Evolutionary conservation across 495 filamentous ascomycete genomes (phyloP).

Genomic region (Aspergillus steynii): DNA sequence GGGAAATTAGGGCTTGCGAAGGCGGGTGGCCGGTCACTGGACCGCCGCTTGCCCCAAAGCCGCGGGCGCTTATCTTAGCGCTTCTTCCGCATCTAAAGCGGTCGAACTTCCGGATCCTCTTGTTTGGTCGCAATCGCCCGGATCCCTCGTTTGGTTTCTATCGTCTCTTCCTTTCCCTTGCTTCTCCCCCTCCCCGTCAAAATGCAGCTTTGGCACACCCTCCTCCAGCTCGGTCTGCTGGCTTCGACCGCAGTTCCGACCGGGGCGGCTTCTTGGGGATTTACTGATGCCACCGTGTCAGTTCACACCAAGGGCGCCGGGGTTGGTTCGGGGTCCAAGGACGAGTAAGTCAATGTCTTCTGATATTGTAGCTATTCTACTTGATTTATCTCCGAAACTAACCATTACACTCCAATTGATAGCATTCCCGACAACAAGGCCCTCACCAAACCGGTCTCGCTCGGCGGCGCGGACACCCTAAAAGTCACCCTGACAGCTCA

Average conservation of each 20-base stretch:
- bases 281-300: constrained; percentile 79
- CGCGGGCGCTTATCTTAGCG: constrained; percentile 27
- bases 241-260: constrained; percentile 38
- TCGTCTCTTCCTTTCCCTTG: constrained; percentile 13
- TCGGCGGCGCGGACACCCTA: constrained; percentile 70
- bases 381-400: background rate
- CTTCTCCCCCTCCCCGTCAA: constrained; percentile 15
- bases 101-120: background rate
- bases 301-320: constrained; percentile 71
- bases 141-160: constrained; percentile 8
- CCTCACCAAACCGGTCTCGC: constrained; percentile 61
- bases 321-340: constrained; percentile 63
- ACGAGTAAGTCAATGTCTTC: constrained; percentile 57
- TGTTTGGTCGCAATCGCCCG: background rate
- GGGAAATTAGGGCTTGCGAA: constrained; percentile 39
- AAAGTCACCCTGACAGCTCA: constrained; percentile 80
- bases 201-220: constrained; percentile 46
- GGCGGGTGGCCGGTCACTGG: constrained; percentile 32
- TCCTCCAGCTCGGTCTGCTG: constrained; percentile 42
- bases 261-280: constrained; percentile 75
- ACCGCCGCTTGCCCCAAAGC: constrained; percentile 29
- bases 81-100: constrained; percentile 6
- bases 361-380: background rate
- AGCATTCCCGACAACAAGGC: constrained; percentile 67
- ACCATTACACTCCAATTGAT: constrained; percentile 19